Evolutionary conservation across 371 early-diverging fungal species (phyloP).

Genomic region (Lichtheimia ornata): DNA sequence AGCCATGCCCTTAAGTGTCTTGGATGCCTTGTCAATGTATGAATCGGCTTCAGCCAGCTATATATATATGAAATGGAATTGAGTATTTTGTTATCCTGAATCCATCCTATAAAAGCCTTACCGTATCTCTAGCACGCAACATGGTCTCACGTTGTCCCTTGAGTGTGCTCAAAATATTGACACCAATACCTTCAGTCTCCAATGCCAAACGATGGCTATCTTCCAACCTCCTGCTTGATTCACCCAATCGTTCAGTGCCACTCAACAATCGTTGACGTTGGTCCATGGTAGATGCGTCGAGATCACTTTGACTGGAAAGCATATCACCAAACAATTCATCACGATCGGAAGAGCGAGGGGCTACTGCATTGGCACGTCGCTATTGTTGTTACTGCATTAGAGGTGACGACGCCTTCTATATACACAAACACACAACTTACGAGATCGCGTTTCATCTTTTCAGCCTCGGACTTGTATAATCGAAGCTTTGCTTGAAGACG

Average conservation of each 20-base stretch:
- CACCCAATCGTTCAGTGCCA: constrained; percentile 84
- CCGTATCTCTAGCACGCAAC: constrained; percentile 80
- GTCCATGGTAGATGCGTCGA: constrained; percentile 71
- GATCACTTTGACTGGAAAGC: constrained; percentile 37
- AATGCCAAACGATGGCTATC: constrained; percentile 89
- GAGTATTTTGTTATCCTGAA: neutral
- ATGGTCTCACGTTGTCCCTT: constrained; percentile 92
- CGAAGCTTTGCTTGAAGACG: constrained; percentile 75
- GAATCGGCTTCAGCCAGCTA: constrained; percentile 87
- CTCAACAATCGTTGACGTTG: constrained; percentile 82
- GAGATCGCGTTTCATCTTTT: constrained; percentile 74
- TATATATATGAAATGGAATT: neutral
- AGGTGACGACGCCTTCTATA: neutral
- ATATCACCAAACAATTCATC: constrained; percentile 67
- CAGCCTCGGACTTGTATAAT: constrained; percentile 76
- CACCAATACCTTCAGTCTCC: constrained; percentile 89
- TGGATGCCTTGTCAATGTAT: constrained; percentile 85
- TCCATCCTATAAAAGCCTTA: constrained; percentile 32
- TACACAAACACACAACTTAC: constrained; percentile 32
- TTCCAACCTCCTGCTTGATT: constrained; percentile 79
- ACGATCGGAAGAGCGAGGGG: constrained; percentile 51
- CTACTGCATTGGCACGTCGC: constrained; percentile 44
- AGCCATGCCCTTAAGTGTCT: constrained; percentile 90
- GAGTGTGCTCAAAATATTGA: constrained; percentile 79
- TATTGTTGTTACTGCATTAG: constrained; percentile 3